Conservation (phyloP, 1,284 basidiomycete species). For the Hypsizygus ulmarius region DNA sequence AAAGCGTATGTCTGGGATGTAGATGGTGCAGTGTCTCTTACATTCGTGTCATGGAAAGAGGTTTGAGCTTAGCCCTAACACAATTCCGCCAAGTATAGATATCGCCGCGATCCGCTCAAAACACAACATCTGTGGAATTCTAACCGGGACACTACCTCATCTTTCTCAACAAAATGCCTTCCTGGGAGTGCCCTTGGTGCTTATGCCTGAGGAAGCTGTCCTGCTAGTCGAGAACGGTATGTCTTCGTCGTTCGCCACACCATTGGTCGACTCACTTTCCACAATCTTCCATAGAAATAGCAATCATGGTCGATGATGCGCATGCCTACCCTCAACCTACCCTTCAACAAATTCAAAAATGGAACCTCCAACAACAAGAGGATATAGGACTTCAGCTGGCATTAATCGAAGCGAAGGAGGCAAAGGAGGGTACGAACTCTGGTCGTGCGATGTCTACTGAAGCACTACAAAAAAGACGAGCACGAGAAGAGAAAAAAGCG, state of each 20-base stretch:
- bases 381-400: constrained; percentile 46
- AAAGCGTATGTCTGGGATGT: constrained; percentile 78
- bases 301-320: constrained; percentile 76
- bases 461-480: constrained; percentile 66
- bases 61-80: constrained; percentile 5
- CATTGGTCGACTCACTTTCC: constrained; percentile 6
- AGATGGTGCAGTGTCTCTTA: constrained; percentile 48
- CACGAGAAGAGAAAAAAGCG: constrained; percentile 57
- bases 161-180: constrained; percentile 97
- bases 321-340: constrained; percentile 61
- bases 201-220: constrained; percentile 92
- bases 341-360: constrained; percentile 47
- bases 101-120: constrained; percentile 74
- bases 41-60: background rate
- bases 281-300: constrained; percentile 52
- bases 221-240: constrained; percentile 79
- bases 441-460: constrained; percentile 55
- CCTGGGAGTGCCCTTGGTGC: constrained; percentile 83
- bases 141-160: constrained; percentile 91
- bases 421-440: constrained; percentile 40
- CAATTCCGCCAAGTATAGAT: constrained; percentile 47
- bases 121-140: constrained; percentile 81
- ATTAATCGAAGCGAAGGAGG: constrained; percentile 42
- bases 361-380: constrained; percentile 50
- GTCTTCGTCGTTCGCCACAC: constrained; percentile 22